Percentiles rank a stretch among this genome's conserved stretches.
Evolutionary conservation across 2,329 filamentous ascomycete genomes (phyloP).

Genomic region (Sarocladium oryzae): DNA sequence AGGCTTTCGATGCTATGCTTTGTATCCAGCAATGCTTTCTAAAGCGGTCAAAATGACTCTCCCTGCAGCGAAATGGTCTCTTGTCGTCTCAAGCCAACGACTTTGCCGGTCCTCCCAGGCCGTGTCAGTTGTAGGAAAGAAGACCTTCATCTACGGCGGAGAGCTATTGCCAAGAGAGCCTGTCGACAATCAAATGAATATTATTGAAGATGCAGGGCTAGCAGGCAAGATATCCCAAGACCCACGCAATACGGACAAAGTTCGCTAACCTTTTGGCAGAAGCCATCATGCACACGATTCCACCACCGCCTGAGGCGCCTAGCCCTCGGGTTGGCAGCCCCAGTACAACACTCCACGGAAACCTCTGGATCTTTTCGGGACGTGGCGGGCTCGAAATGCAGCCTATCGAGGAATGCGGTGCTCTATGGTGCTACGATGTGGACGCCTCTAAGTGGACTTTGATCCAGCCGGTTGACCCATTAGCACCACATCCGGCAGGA

Average conservation of each 20-base stretch:
- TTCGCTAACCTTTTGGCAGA: too few species aligned
- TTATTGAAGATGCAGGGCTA: conserved; percentile 23
- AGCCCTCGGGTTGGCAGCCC: conserved; percentile 51
- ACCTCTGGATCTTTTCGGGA: conserved; percentile 56
- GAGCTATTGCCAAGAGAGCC: conserved; percentile 44
- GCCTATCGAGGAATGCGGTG: conserved; percentile 51
- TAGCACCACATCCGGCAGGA: conserved; percentile 31
- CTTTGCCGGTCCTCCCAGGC: conserved; percentile 46
- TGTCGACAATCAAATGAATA: conserved; percentile 40
- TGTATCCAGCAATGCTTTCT: too few species aligned
- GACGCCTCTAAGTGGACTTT: conserved; percentile 35
- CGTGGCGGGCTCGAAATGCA: conserved; percentile 54
- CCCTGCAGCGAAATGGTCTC: conserved; percentile 17
- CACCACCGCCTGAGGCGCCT: conserved; percentile 27
- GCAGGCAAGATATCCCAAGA: not conserved
- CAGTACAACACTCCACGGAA: conserved; percentile 35
- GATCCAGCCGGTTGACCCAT: conserved; percentile 30
- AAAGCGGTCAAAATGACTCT: conserved; percentile 4
- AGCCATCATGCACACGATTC: conserved; percentile 14
- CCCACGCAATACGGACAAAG: too few species aligned
- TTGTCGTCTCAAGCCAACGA: conserved; percentile 18
- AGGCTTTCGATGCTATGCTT: too few species aligned
- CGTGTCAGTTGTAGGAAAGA: conserved; percentile 31
- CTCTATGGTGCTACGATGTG: conserved; percentile 48
- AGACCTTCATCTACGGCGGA: conserved; percentile 43